phyloP scores from a whole-genome alignment of 2,329 filamentous ascomycete genomes.

The Eutypella sp. region DNA sequence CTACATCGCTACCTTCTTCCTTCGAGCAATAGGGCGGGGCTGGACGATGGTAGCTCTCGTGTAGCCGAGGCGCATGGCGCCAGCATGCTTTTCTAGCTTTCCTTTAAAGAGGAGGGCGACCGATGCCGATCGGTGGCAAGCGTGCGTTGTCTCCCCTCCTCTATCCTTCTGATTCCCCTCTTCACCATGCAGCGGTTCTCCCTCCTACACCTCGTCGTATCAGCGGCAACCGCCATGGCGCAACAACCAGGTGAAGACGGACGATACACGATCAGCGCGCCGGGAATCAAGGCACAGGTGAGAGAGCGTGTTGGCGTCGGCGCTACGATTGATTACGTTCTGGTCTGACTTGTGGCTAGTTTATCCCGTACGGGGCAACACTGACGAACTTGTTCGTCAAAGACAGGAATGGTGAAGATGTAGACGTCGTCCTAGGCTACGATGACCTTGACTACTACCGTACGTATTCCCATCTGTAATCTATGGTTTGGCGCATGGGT shows the following conservation, averaged over 20 bases:
- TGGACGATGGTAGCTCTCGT: not conserved
- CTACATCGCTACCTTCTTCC: not conserved
- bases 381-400: constrained; percentile 60
- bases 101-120: not conserved
- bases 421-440: constrained; percentile 60
- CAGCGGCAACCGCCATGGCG: constrained; percentile 14
- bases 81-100: not conserved
- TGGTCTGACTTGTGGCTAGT: constrained; percentile 12
- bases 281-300: constrained; percentile 26
- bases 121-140: not conserved
- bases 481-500: not conserved
- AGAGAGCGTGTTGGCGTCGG: not conserved
- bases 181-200: constrained; percentile 18
- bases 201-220: constrained; percentile 16
- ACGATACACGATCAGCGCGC: constrained; percentile 26
- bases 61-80: not conserved
- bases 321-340: not conserved
- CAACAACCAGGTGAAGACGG: constrained; percentile 22
- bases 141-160: not conserved
- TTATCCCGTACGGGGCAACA: constrained; percentile 47
- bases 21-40: not conserved
- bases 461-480: constrained; percentile 15
- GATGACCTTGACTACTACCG: constrained; percentile 56
- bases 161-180: not conserved
- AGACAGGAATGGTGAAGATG: constrained; percentile 55